These are phyloP conservation scores for Candida pini DNA, from an alignment of 805 yeast genomes.

Conservation along the genomic window DNA sequence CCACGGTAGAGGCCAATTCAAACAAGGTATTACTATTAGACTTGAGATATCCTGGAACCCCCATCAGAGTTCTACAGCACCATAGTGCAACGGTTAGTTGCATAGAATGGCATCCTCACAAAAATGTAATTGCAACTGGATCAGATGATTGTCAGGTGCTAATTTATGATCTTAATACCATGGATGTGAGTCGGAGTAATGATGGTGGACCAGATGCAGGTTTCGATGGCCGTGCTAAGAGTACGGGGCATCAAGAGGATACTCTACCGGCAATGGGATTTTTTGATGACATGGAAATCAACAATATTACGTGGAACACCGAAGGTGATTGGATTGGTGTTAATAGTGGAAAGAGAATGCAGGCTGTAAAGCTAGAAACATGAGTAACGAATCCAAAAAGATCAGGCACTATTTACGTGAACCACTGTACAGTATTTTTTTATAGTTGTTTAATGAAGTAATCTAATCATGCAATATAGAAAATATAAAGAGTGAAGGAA, in stretches of 20 bases:
- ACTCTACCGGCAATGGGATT: slow-evolving; percentile 37
- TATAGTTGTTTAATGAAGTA: too few relatives aligned
- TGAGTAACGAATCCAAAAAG: too few relatives aligned
- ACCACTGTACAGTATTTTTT: not conserved
- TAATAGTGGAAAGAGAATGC: slow-evolving; percentile 63
- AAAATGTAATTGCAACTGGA: slow-evolving; percentile 57
- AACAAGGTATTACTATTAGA: slow-evolving; percentile 67
- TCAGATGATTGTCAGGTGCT: slow-evolving; percentile 71
- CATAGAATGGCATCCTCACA: slow-evolving; percentile 79
- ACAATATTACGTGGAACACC: slow-evolving; percentile 68
- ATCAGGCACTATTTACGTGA: not conserved
- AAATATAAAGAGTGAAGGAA: too few relatives aligned
- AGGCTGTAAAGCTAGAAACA: slow-evolving; percentile 40
- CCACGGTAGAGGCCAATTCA: slow-evolving; percentile 72
- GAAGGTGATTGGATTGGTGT: slow-evolving; percentile 80
- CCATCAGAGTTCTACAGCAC: slow-evolving; percentile 63
- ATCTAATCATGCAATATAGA: too few relatives aligned
- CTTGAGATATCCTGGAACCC: slow-evolving; percentile 82
- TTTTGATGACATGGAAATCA: slow-evolving; percentile 65
- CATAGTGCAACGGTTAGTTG: slow-evolving; percentile 66
- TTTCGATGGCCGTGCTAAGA: not conserved
- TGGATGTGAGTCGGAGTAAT: slow-evolving; percentile 7
- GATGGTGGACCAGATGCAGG: slow-evolving; percentile 1
- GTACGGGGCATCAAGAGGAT: slow-evolving; percentile 3
- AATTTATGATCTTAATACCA: slow-evolving; percentile 53